Conservation (phyloP, 2,329 filamentous ascomycete genomes). For the Bipolaris gigantea region DNA sequence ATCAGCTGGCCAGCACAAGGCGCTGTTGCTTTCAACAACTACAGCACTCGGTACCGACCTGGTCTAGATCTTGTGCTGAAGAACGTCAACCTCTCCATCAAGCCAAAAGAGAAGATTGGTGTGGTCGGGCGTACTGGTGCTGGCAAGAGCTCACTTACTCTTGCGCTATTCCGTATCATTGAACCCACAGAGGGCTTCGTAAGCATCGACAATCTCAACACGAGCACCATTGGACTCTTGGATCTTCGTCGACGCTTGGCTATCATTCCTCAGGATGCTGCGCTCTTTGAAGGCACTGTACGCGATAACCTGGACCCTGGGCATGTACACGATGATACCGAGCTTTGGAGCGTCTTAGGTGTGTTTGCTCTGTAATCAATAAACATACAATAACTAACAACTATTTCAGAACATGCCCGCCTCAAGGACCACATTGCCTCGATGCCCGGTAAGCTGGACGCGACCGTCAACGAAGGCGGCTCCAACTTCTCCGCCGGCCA, state of each 20-base stretch:
- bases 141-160: slow-evolving; percentile 90
- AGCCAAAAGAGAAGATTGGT: slow-evolving; percentile 95
- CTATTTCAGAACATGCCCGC: slow-evolving; percentile 76
- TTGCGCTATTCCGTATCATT: slow-evolving; percentile 94
- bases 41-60: slow-evolving; percentile 88
- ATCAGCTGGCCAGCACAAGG: slow-evolving; percentile 91
- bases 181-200: slow-evolving; percentile 82
- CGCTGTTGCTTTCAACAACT: slow-evolving; percentile 86
- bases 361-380: slow-evolving; percentile 42
- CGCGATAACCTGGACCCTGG: slow-evolving; percentile 95
- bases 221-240: slow-evolving; percentile 83
- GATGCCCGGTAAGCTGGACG: slow-evolving; percentile 90
- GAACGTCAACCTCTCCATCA: slow-evolving; percentile 88
- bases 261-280: slow-evolving; percentile 97
- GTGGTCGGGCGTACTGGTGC: slow-evolving; percentile 95
- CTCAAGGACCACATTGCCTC: slow-evolving; percentile 84
- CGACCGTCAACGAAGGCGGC: slow-evolving; percentile 89
- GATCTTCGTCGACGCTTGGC: slow-evolving; percentile 87
- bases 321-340: slow-evolving; percentile 93
- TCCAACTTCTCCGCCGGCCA: slow-evolving; percentile 96
- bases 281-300: slow-evolving; percentile 89
- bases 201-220: slow-evolving; percentile 86
- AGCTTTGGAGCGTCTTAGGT: slow-evolving; percentile 94
- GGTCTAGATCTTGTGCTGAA: slow-evolving; percentile 91
- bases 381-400: slow-evolving; percentile 20